A percentile compares a stretch with the other conserved stretches of the same genome.
phyloP scores from a whole-genome alignment of 2,329 filamentous ascomycete genomes.

The Fusarium ramigenum region DNA sequence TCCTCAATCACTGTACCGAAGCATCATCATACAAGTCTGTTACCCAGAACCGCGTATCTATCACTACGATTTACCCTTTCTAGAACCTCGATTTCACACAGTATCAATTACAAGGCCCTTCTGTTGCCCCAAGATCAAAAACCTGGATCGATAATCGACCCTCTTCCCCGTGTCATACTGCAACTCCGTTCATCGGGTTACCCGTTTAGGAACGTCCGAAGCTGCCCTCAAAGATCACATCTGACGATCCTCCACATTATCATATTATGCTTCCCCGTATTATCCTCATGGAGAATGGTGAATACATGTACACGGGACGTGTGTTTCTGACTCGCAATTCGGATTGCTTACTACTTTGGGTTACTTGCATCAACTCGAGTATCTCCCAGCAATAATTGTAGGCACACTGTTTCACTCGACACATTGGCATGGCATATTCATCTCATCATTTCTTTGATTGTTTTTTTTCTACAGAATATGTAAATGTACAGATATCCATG shows the following conservation, averaged over 20 bases:
- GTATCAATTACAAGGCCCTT: neutral
- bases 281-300: neutral
- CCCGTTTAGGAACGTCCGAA: slow-evolving; percentile 30
- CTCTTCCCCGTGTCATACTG: slow-evolving; percentile 6
- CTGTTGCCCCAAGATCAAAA: neutral
- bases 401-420: neutral
- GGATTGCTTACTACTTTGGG: neutral
- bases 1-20: neutral
- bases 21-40: neutral
- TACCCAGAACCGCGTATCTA: neutral
- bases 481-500: slow-evolving; percentile 14
- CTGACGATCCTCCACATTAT: slow-evolving; percentile 27
- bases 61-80: neutral
- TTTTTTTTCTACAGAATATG: slow-evolving; percentile 24
- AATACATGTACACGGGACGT: neutral
- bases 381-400: neutral
- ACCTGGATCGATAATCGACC: neutral
- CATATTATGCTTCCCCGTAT: neutral
- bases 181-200: slow-evolving; percentile 17
- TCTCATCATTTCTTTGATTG: slow-evolving; percentile 25
- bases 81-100: neutral
- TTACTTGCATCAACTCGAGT: neutral
- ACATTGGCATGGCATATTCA: neutral
- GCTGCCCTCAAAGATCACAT: neutral
- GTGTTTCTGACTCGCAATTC: neutral